A percentile compares a stretch with the other conserved stretches of the same genome.
Conservation (phyloP, 345 rosid genomes). For the Pistacia vera region DNA sequence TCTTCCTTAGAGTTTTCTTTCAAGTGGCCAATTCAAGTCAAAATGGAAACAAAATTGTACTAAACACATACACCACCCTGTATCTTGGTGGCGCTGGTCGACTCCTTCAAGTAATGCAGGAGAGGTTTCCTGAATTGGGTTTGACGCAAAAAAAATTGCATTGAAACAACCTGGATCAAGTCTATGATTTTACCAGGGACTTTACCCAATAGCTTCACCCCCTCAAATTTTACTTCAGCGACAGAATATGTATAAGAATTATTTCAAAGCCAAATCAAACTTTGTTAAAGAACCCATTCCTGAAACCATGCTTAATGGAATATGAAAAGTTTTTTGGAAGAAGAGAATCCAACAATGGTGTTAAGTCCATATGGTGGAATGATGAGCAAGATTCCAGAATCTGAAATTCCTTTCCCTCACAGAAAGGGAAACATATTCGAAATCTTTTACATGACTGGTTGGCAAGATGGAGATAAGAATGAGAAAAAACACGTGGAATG, state of each 20-base stretch:
- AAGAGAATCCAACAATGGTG: constrained; percentile 55
- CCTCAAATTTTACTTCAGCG: constrained; percentile 55
- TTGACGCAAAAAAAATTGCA: constrained; percentile 28
- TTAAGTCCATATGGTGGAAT: constrained; percentile 79
- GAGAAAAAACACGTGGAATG: neutral
- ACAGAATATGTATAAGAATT: constrained; percentile 43
- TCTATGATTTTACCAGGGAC: constrained; percentile 30
- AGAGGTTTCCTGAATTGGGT: constrained; percentile 38
- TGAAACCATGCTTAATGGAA: constrained; percentile 35
- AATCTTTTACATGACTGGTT: neutral
- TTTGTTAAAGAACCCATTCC: constrained; percentile 46
- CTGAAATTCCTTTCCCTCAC: constrained; percentile 61
- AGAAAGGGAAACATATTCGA: constrained; percentile 43
- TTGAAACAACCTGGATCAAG: constrained; percentile 33
- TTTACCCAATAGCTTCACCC: constrained; percentile 35
- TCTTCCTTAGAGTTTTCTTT: constrained; percentile 16
- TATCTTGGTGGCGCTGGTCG: constrained; percentile 24
- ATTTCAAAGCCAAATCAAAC: constrained; percentile 65
- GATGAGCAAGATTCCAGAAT: constrained; percentile 55
- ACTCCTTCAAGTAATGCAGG: constrained; percentile 23
- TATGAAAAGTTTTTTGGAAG: constrained; percentile 49
- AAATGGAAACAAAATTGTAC: constrained; percentile 13
- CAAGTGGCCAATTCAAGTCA: neutral
- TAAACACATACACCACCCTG: constrained; percentile 20
- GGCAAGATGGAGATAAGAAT: neutral